Base-by-base conservation (phyloP, 352 stramenopile species). In the Globisporangium cederbergense region DNA sequence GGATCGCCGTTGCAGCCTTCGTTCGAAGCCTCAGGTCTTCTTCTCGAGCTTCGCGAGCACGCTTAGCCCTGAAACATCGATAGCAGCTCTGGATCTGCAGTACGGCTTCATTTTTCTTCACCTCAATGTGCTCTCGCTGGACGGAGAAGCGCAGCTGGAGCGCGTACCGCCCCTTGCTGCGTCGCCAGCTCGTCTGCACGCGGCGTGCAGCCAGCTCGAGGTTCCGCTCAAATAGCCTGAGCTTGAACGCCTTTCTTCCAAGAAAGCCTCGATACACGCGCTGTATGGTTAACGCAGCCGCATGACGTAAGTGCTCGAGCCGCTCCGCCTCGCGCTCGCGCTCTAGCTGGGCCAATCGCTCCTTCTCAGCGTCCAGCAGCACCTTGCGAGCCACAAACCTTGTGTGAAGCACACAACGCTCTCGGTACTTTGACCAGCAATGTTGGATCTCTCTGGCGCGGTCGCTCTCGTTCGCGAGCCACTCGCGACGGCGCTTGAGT, bases 131-230 rank as follows among this genome's bases (percentile, higher is more conserved):
- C 2, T 83, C 71, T 1, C 73, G 71, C 53, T 86, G 74, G 3
- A 74, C 79, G 0, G 71, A 61, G 47, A 90, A 89, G 0, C 81
- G 81, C 13, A 86, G 49, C 47, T 79, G 76, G 0, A 90, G 65
- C 14, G 66, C 79, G 38, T 82, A 82, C 9, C 67, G 59, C 0
- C 72, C 74, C 49, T 74, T 71, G 49, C 74, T 72, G n/a, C 71
- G 68, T 14, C 79, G 75, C 75, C 80, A 89, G 59, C 75, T 81
- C 0, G 62, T 68, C 60, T 91, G 78, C 3, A 89, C 61, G 9
- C 66, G 77, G 0, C 75, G 66, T 13, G 66, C 77, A 1, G 79
- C 79, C 16, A 70, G 58, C 0, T 82, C 73, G 46, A 74, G 66
- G 4, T 52, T 47, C 43, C 62, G 58, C 2, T 60, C 64, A 18